Conservation (phyloP, 2,329 filamentous ascomycete genomes). For the Aspergillus niger region DNA sequence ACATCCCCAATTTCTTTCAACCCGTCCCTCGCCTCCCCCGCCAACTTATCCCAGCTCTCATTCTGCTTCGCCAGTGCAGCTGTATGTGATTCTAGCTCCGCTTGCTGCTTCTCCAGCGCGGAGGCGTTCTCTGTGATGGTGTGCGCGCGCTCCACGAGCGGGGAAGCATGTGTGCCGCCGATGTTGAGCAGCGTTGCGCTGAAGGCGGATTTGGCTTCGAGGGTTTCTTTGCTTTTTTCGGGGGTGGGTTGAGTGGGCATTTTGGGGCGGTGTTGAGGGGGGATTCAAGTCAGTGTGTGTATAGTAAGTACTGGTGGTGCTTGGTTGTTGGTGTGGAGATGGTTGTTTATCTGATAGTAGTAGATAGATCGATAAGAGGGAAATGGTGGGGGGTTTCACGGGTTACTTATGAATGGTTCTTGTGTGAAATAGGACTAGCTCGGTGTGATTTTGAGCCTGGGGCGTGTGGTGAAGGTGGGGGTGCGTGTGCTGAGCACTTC, state of each 20-base stretch:
- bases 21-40: constrained; percentile 57
- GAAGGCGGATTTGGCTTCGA: constrained; percentile 48
- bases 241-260: background rate
- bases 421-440: too few species aligned
- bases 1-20: constrained; percentile 66
- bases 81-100: constrained; percentile 54
- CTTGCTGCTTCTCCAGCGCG: constrained; percentile 59
- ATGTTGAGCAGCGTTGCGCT: constrained; percentile 46
- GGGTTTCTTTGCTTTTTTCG: constrained; percentile 34
- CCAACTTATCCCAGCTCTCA: constrained; percentile 56
- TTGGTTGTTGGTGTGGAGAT: background rate
- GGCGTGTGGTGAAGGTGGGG: too few species aligned
- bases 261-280: background rate
- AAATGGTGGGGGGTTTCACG: too few species aligned
- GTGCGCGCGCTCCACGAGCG: constrained; percentile 56
- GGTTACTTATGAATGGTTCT: too few species aligned
- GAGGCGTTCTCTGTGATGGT: constrained; percentile 59
- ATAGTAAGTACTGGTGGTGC: background rate
- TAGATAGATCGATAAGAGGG: too few species aligned
- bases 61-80: constrained; percentile 54
- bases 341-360: too few species aligned
- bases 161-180: constrained; percentile 53
- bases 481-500: too few species aligned
- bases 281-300: background rate
- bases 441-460: too few species aligned